Base-by-base conservation (phyloP, 1,139 yeast genomes). In the Candida dubliniensis region DNA sequence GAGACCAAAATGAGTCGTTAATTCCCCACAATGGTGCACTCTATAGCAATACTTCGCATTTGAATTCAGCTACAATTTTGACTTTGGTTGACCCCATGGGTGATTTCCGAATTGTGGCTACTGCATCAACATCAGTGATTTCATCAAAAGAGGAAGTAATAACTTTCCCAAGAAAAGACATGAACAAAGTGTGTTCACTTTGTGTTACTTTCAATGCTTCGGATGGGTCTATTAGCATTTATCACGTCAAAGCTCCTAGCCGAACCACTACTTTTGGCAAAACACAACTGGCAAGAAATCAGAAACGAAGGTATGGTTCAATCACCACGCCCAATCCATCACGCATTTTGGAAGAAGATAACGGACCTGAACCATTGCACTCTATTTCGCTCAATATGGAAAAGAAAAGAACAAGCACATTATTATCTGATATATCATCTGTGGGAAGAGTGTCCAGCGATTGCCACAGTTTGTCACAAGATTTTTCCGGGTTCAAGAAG, bases 91-190 rank as follows among this genome's bases (percentile, higher is more conserved):
- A 85, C 54, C 91, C 95, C 1, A 66, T 84, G 39, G 79, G 79
- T 3, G 91, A 87, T 18, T 69, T 84, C 41, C 84, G 91, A 2
- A 66, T 79, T 5, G 78, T 87, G 2, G 78, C 82, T 0, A 80
- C 93, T 0, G 82, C 90, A 0, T 81, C 93, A 0, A 82, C 87
- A 0, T 77, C 89, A 0, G 79, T 83, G 1, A 77, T 88, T 10
- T 73, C 84, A 0, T 64, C 77, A 1, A 67, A 70, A 36, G 95
- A 87, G 56, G 77, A 74, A 43, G 58, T 87, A 35, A 56, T 79
- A 37, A 60, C 70, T 23, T 81, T 80, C 51, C 87, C 87, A 0
- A 45, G 52, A 10, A 51, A 54, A 6, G 64, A 74, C 13, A 51
- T 68, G 42, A 63, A 65, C 45, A 69, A 63, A 14, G 51, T 55